Percentiles rank a stretch among this genome's conserved stretches.
Conservation (phyloP, 2,329 filamentous ascomycete genomes). For the Mycogone perniciosa region DNA sequence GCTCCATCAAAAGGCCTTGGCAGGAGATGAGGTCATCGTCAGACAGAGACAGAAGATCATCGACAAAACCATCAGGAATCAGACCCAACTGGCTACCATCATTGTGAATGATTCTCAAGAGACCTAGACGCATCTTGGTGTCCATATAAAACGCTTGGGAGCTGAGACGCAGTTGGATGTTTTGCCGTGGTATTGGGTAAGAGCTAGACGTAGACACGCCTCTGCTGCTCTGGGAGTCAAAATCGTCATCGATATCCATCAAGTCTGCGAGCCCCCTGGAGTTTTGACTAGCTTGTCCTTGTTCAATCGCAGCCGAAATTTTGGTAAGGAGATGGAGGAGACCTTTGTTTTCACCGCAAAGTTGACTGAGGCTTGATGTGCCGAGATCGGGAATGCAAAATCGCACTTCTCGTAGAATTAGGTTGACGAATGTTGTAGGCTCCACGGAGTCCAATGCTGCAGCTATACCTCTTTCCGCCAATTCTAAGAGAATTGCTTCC, state of each 20-base stretch:
- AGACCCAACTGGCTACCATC: slow-evolving; percentile 41
- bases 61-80: slow-evolving; percentile 45
- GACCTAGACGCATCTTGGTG: slow-evolving; percentile 38
- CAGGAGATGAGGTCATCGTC: slow-evolving; percentile 50
- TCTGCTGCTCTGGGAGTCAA: slow-evolving; percentile 53
- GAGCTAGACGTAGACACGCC: slow-evolving; percentile 31
- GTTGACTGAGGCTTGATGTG: slow-evolving; percentile 29
- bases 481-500: slow-evolving; percentile 34
- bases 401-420: slow-evolving; percentile 39
- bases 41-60: slow-evolving; percentile 41
- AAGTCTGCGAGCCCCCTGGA: slow-evolving; percentile 39
- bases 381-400: slow-evolving; percentile 41
- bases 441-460: slow-evolving; percentile 39
- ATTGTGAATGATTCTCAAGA: slow-evolving; percentile 38
- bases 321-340: slow-evolving; percentile 39
- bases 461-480: slow-evolving; percentile 36
- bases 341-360: slow-evolving; percentile 33
- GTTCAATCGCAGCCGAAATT: slow-evolving; percentile 26
- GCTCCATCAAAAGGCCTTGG: slow-evolving; percentile 41
- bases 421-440: slow-evolving; percentile 38
- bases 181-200: slow-evolving; percentile 41
- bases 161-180: slow-evolving; percentile 36
- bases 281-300: slow-evolving; percentile 17
- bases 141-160: slow-evolving; percentile 42
- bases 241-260: slow-evolving; percentile 63